These are phyloP conservation scores for Saccharata proteae DNA, from an alignment of 2,329 filamentous ascomycete species.

Conservation along the genomic window DNA sequence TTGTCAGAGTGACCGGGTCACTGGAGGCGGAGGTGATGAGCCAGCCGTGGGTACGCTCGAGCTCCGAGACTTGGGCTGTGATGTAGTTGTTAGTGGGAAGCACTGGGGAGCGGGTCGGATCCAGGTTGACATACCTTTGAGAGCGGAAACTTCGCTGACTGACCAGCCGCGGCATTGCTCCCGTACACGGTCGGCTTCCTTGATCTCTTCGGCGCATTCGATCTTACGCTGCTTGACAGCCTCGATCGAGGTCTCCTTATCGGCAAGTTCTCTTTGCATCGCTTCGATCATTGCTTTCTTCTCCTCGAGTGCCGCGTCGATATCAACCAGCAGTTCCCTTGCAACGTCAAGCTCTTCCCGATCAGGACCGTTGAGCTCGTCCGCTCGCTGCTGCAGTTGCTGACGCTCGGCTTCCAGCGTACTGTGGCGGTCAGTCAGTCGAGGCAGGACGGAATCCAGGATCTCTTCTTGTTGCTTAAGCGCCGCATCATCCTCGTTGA, in stretches of 20 bases:
- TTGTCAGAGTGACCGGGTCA: constrained; percentile 48
- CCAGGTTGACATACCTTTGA: constrained; percentile 59
- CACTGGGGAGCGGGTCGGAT: background rate
- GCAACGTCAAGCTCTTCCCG: constrained; percentile 63
- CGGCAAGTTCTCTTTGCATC: constrained; percentile 53
- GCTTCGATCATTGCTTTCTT: constrained; percentile 57
- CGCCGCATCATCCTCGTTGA: constrained; percentile 59
- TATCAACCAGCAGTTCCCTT: constrained; percentile 52
- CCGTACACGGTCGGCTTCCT: constrained; percentile 67
- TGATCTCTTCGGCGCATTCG: constrained; percentile 60
- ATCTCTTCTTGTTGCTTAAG: constrained; percentile 57
- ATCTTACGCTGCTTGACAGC: constrained; percentile 54
- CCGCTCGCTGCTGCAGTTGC: constrained; percentile 58
- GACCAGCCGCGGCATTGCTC: constrained; percentile 89
- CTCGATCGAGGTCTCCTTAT: constrained; percentile 54
- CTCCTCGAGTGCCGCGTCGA: constrained; percentile 56
- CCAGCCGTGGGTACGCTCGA: constrained; percentile 62
- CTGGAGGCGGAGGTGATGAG: constrained; percentile 51
- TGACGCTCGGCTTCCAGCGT: constrained; percentile 50
- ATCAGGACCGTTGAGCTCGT: constrained; percentile 67
- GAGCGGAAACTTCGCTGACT: constrained; percentile 60
- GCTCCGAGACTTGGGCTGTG: constrained; percentile 49
- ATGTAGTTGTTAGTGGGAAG: no score
- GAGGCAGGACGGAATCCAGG: constrained; percentile 56
- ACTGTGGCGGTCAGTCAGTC: constrained; percentile 48